Evolutionary conservation across 805 yeast species (phyloP), one percentile per base, ranked within the genome.

Genomic region (Kodamaea kakaduensis): DNA sequence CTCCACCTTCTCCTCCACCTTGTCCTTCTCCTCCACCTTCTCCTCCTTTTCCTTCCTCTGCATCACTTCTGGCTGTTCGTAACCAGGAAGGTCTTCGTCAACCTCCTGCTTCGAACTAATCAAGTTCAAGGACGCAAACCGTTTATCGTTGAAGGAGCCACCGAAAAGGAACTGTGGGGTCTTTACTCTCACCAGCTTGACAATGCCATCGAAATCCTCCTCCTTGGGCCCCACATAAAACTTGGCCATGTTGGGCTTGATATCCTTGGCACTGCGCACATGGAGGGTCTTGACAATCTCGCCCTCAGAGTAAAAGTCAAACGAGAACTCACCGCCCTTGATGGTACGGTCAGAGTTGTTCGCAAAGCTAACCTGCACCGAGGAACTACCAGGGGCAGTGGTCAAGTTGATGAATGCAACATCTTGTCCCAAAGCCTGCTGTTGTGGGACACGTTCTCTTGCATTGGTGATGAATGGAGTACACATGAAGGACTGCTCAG

Each of bases 261-360:
- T 46, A 17, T 44, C 43, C 26, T 46, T 50, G 3, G 61, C 57
- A 38, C 51, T 52, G 26, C 44, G 55, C 4, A 58, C 55, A 12
- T 41, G 19, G 26, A 56, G 38, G 5, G 42, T 23, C 3, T 9
- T 9, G 4, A 6, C 19, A 5, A 16, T 19, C 6, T 6, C 10
- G 12, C 19, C 29, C 5, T 3, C 6, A 7, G 12, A 13, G 29
- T 26, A 26, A 38, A 59, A 58, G 34, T 52, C 59, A 40, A 61
- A 59, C 9, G 41, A 49, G 18, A 60, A 47, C 20, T 50, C 51
- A 3, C 64, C 62, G 10, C 62, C 59, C 15, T 44, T 38, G 30
- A 61, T 57, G 6, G 31, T 20, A 25, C 37, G 43, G 4, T 36
- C 22, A 4, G 62, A 49, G 16, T 42, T 41, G 36, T 60, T 60